Evolutionary conservation across 2,329 filamentous ascomycete species (phyloP), one percentile per base, ranked within the genome.

Genomic region (Colletotrichum ledebouriae): DNA sequence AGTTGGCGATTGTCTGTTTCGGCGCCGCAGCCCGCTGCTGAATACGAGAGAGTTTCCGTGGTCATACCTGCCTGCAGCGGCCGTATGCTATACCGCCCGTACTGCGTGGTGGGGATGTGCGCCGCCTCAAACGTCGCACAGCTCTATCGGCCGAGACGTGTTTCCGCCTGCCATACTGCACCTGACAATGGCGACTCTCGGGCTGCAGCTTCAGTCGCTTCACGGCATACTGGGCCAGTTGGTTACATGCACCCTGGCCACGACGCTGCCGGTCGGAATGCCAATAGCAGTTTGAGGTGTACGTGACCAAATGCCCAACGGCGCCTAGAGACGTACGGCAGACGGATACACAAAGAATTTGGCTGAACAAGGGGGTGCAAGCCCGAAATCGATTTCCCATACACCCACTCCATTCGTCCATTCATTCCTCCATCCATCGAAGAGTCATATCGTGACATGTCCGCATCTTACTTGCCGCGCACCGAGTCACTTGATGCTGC

Each of bases 361-460:
- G 55, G 37, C 61, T 56, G 49, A 42, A 41, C 39, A 39, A 41
- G 56, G 49, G 22, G 52, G 63, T 69, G 61, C 47, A 65, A 66
- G 61, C 61, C 61, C 49, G 55, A 69, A 49, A 11, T 56, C 20
- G 29, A 44, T 47, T 56, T 68, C 20, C 49, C 61, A 56, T 55
- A 44, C 53, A 33, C 53, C 53, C 53, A 44, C 17, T 9, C 29
- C 29, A 57, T 9, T 9, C 29, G 44, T 22, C 29, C 29, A 37
- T 52, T 12, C 46, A 17, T 52, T 22, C 25, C 33, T 64, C 20
- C 57, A 42, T 22, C 25, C 57, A 22, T 56, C 55, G 39, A 59
- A 47, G 61, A 69, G 41, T 69, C 61, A 69, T 59, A 68, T 69
- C 55, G 66, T 69, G 66, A 69, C 66, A 69, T 69, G 66, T 69